Base-by-base conservation (phyloP, 164 flowering plant species). In the Liriodendron chinense region DNA sequence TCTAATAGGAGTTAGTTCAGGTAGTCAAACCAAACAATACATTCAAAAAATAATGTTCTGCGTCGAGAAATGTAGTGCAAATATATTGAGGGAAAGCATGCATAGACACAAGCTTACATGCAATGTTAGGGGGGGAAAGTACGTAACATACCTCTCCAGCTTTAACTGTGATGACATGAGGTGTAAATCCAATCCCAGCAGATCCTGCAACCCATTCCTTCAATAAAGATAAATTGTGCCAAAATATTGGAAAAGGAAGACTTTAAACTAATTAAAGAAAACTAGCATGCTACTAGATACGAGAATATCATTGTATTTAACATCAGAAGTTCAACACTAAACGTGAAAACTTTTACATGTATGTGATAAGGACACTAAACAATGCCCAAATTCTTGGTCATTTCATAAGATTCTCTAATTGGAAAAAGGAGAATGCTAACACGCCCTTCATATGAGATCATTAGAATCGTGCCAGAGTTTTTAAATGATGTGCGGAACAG, bases 91-190 rank as follows among this genome's bases (percentile, higher is more conserved):
- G 43, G 43, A 34, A 34, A 1, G 43, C 43, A 7, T 34, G 43
- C 43, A 34, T 34, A 34, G 43, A 34, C 43, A 34, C 43, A 57
- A 20, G n/a, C 62, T 57, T 57, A 14, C 62, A 57, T 57, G n/a
- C 20, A 57, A 63, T n/a, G 9, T 63, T 21, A 22, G 22, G 2
- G 22, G 9, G 9, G 3, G 1, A 63, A 63, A 21, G n/a, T n/a
- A 26, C 7, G 24, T 21, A 9, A 9, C 68, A 64, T 66, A 93
- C 98, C 98, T 93, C 98, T 78, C 98, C 98, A 48, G 95, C 84
- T 80, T 89, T 86, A 23, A 93, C 98, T 59, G 87, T 83, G 72
- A 95, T 89, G 62, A 95, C 86, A 84, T 95, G 98, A n/a, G 98
- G 97, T 3, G 88, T 88, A 78, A 95, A 92, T 69, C 92, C 94